A percentile compares a stretch with the other conserved stretches of the same genome.
phyloP scores from a whole-genome alignment of 2,329 filamentous ascomycete species.

The Colletotrichum sp. region DNA sequence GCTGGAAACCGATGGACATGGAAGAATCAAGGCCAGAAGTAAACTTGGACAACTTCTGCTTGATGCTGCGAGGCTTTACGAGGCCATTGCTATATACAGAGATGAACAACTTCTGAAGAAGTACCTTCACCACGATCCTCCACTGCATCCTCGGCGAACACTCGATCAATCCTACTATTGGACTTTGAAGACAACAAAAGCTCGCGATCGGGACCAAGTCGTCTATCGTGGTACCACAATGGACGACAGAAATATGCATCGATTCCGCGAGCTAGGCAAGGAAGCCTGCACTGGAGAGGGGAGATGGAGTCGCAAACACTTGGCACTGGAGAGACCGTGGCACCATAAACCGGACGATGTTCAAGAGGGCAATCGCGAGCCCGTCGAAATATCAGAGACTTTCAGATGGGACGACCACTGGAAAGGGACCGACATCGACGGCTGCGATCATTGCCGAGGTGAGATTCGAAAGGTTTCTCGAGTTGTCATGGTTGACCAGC shows the following conservation, averaged over 20 bases:
- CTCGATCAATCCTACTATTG: slow-evolving; percentile 51
- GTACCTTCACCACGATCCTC: slow-evolving; percentile 37
- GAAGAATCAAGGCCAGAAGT: slow-evolving; percentile 4
- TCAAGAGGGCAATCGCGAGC: too few species aligned
- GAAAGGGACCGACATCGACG: slow-evolving; percentile 11
- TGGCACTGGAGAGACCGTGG: too few species aligned
- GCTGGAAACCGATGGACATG: neutral
- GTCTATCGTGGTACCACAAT: slow-evolving; percentile 41
- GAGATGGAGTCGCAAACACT: too few species aligned
- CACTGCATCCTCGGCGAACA: slow-evolving; percentile 47
- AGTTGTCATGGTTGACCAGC: slow-evolving; percentile 47
- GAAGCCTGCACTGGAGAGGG: neutral
- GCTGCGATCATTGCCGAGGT: slow-evolving; percentile 22
- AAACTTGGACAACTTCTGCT: slow-evolving; percentile 33
- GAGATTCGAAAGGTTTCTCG: slow-evolving; percentile 22
- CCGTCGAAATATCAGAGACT: too few species aligned
- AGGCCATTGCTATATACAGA: slow-evolving; percentile 38
- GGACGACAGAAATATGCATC: slow-evolving; percentile 25
- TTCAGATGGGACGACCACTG: slow-evolving; percentile 18
- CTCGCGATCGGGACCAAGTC: slow-evolving; percentile 46
- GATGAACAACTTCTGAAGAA: slow-evolving; percentile 37
- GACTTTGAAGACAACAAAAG: slow-evolving; percentile 41
- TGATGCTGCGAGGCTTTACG: slow-evolving; percentile 36
- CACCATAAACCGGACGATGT: too few species aligned
- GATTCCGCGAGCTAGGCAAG: neutral